Evolutionary conservation across 2,329 filamentous ascomycete genomes (phyloP).

Genomic region (Ascochyta pisi): DNA sequence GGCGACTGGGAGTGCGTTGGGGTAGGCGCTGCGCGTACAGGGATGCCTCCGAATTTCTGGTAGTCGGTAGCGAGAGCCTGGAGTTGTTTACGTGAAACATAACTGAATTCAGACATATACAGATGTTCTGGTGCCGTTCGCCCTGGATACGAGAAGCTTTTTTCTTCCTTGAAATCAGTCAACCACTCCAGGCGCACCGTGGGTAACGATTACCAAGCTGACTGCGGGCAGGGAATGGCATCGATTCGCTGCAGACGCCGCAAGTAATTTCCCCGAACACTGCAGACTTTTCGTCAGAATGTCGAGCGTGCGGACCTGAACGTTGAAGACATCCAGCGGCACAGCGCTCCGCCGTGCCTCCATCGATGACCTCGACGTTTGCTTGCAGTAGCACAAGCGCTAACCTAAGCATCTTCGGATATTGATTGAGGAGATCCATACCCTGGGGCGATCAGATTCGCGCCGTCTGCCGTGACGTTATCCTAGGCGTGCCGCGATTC

Average conservation of each 20-base stretch:
- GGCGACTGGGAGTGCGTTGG: neutral
- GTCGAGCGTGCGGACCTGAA: neutral
- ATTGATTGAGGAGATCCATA: slow-evolving; percentile 22
- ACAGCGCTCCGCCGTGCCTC: neutral
- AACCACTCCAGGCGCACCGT: neutral
- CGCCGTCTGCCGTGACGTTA: neutral
- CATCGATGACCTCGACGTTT: slow-evolving; percentile 8
- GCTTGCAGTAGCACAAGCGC: slow-evolving; percentile 8
- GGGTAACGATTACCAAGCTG: neutral
- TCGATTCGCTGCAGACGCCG: neutral
- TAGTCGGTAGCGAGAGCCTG: slow-evolving; percentile 11
- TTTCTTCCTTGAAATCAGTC: neutral
- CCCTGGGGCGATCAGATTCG: slow-evolving; percentile 7
- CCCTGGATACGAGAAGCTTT: neutral
- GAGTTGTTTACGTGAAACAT: slow-evolving; percentile 11
- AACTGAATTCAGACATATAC: slow-evolving; percentile 2
- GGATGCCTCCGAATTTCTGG: slow-evolving; percentile 9
- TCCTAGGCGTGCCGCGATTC: neutral
- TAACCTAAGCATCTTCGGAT: slow-evolving; percentile 11
- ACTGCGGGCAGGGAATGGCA: neutral
- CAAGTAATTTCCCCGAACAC: neutral
- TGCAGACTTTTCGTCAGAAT: slow-evolving; percentile 5
- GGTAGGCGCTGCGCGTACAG: slow-evolving; percentile 2
- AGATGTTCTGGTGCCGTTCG: neutral
- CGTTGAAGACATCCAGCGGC: neutral